Base-by-base conservation (phyloP, 805 yeast species). In the Ogataea nakhonphanomensis region DNA sequence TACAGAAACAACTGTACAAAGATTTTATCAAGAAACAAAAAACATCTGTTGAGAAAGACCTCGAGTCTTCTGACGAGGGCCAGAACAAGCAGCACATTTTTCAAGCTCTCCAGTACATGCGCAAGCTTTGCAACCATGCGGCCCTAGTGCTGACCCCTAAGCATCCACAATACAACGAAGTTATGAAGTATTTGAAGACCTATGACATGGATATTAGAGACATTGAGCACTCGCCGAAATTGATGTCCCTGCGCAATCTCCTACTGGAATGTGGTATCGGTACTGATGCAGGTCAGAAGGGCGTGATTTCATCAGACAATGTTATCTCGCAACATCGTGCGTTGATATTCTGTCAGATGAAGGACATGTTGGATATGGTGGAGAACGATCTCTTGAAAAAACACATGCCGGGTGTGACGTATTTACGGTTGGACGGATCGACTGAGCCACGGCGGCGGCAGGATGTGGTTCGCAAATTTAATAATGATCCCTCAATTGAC, bases 351-450 rank as follows among this genome's bases (percentile, higher is more conserved):
- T 93, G 97, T 65, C 99, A 93, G 61, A 74, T 93, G 66, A 93
- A 91, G 58, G 99, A 93, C 57, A 93, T 93, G 99, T 72, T 93
- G 50, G 97, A 93, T 57, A 85, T 93, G 72, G 96, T 95, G 29
- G 99, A 95, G 63, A 79, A 81, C 41, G 96, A 93, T 51, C 70
- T 93, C 39, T 73, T 93, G 50, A 81, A 77, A 55, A 86, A 80
- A 56, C 76, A 79, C 53, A 78, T 93, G 82, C 98, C 98, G 1
- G 72, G 84, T 2, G 98, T 93, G 2, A 82, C 96, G 0, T 93
- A 86, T 57, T 81, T 93, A 93, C 76, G 99, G 49, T 69, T 93
- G 50, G 99, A 93, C 61, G 98, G 99, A 43, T 77, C 87, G 44
- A 85, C 95, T 2, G 98, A 93, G 46, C 95, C 97, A 10, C 75